A percentile compares a stretch with the other conserved stretches of the same genome.
phyloP scores from a whole-genome alignment of 495 filamentous ascomycete genomes.

The Neurospora discreta region DNA sequence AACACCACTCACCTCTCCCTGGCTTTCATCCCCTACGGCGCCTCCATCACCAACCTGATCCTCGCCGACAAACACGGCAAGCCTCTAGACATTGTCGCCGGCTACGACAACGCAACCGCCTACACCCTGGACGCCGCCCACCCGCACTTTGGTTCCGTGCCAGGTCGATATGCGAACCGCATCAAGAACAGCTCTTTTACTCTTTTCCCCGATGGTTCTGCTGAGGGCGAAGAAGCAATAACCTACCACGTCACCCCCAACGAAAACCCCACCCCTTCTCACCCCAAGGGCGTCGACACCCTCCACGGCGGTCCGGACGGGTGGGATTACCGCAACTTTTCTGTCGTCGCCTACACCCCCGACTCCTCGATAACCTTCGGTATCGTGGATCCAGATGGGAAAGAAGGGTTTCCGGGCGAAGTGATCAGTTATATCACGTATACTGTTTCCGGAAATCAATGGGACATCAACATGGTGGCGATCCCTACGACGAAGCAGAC shows the following conservation, averaged over 20 bases:
- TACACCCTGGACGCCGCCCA: conserved; percentile 57
- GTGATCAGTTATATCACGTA: conserved; percentile 71
- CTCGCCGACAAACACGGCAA: conserved; percentile 61
- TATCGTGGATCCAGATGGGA: conserved; percentile 57
- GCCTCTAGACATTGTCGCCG: conserved; percentile 56
- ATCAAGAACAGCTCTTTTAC: conserved; percentile 75
- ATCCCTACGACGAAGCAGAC: conserved; percentile 46
- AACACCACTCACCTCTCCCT: conserved; percentile 59
- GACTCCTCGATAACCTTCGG: conserved; percentile 61
- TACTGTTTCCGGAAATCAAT: conserved; percentile 38
- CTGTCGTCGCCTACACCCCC: conserved; percentile 53
- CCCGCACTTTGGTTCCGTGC: conserved; percentile 67
- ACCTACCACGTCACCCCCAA: conserved; percentile 57
- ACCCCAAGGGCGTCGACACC: conserved; percentile 49
- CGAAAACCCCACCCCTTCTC: conserved; percentile 46
- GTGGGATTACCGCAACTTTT: conserved; percentile 76
- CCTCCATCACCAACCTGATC: conserved; percentile 61
- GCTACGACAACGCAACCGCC: conserved; percentile 66
- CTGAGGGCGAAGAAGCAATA: conserved; percentile 40
- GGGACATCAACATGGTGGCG: conserved; percentile 46
- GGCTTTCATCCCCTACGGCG: conserved; percentile 68
- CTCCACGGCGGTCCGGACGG: conserved; percentile 75
- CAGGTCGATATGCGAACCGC: conserved; percentile 74
- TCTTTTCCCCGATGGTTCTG: conserved; percentile 1
- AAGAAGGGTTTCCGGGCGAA: conserved; percentile 70